Percentiles rank a stretch among this genome's conserved stretches.
Evolutionary conservation across 108 stramenopile genomes (phyloP).

Genomic region (Conticribra weissflogii): DNA sequence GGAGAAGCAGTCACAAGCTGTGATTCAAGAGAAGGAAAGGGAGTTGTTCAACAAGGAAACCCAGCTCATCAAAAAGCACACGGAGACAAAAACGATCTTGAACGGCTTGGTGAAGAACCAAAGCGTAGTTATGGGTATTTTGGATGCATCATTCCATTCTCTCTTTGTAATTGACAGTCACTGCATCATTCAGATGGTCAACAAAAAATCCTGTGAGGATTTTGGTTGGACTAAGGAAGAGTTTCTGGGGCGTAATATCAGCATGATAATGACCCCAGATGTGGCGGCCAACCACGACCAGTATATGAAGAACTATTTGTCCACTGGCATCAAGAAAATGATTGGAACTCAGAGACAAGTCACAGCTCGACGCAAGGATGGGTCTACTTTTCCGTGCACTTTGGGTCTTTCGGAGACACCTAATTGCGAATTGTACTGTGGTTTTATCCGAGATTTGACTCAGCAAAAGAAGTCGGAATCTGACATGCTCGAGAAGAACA

Average conservation of each 20-base stretch:
- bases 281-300: neutral
- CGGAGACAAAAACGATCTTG: too few relatives aligned
- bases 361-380: neutral
- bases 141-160: constrained; percentile 12
- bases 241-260: constrained; percentile 6
- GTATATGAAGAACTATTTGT: neutral
- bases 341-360: neutral
- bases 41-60: neutral
- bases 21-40: neutral
- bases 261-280: constrained; percentile 3
- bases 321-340: neutral
- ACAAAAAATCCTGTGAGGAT: constrained; percentile 5
- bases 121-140: constrained; percentile 2
- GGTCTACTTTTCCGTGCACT: too few relatives aligned
- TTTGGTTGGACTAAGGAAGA: constrained; percentile 3
- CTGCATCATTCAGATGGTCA: constrained; percentile 13
- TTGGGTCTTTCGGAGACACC: neutral
- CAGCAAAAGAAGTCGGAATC: neutral
- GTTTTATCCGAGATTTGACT: neutral
- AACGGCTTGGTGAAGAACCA: neutral
- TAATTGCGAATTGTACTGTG: too few relatives aligned
- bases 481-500: neutral
- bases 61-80: too few relatives aligned
- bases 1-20: neutral
- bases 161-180: constrained; percentile 1